Evolutionary conservation across 1,139 yeast species (phyloP), one percentile per base, ranked within the genome.

Genomic region (Spencermartinsiella ligniputridi): DNA sequence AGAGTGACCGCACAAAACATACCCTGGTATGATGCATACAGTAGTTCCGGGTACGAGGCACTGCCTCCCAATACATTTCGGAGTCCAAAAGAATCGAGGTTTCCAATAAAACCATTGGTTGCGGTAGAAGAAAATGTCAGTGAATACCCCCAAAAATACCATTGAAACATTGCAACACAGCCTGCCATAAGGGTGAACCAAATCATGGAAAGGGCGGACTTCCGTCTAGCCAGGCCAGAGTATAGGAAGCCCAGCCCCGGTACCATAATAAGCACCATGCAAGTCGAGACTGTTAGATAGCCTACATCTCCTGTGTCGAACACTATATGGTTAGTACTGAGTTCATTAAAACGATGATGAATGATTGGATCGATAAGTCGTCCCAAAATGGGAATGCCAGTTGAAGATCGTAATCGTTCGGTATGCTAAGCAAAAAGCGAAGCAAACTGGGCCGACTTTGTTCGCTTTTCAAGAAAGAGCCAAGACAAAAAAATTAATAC

Each of bases 71-170:
- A 71, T 12, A 85, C 76, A 61, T 85, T 75, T 60, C 83, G 76
- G 60, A 88, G 79, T 3, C 96, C 97, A 63, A 90, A 87, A 41
- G 81, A 75, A 56, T 80, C 80, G 55, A 92, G 68, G 63, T 90
- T 81, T 3, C 98, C 98, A 56, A 92, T 90, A 62, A 81, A 92
- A 35, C 83, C 80, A 64, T 89, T 88, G 33, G 81, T 68, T 2
- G 96, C 88, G 0, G 84, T 77, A 13, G 73, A 60, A 0, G 92
- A 81, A 58, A 92, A 89, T 2, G 97, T 95, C 40, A 92, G 69
- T 0, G 96, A 87, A 63, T 87, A 92, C 19, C 97, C 97, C 97
- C 97, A 92, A 61, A 92, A 88, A 66, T 89, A 92, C 97, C 97
- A 92, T 63, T 88, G 96, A 61, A 88, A 78, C 44, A 80, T 72